Evolutionary conservation across 192 early-diverging fungal species (phyloP), one percentile per base, ranked within the genome.

Genomic region (Coemansia sp.): DNA sequence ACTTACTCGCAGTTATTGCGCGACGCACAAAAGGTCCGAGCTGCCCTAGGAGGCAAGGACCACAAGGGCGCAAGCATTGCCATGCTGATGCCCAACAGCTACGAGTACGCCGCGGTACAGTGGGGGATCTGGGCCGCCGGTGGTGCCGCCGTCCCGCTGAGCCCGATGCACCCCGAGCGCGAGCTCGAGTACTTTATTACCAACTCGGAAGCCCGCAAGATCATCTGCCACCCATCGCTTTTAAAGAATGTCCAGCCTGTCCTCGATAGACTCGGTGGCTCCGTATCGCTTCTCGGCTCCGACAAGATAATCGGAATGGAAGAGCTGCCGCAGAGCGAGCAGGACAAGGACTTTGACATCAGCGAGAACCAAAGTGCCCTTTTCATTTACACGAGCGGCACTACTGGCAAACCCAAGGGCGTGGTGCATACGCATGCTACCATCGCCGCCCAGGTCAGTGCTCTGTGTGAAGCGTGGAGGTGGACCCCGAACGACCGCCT

Each of bases 361-460:
- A 59, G 65, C 30, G 72, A 78, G 45, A 46, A 62, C 29, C 62
- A 65, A 34, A 53, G 81, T 25, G 89, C 87, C 1, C 52, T 88
- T 56, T 83, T 92, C 54, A 86, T 91, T 28, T 91, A 86, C 67
- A 91, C 89, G 0, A 86, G 83, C 43, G 88, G 87, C 11, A 86
- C 81, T 0, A 83, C 82, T 7, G 78, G 80, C 26, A 65, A 58
- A 37, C 92, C 92, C 35, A 94, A 94, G 62, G 92, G 90, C n/a
- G 91, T 90, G 0, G 81, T 94, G 3, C 79, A 81, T 44, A 88
- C 90, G 5, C 85, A 85, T 41, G 60, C 57, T 5, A 82, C 71
- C 15, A 73, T 92, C 13, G 64, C 76, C 3, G 81, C 85, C 2
- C 89, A 93, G 55, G 77, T 85, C 24, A 46, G 71, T 37, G 78